These are phyloP conservation scores for Plasmodium malariae DNA, from an alignment of 169 alveolate genomes.

Conservation along the genomic window DNA sequence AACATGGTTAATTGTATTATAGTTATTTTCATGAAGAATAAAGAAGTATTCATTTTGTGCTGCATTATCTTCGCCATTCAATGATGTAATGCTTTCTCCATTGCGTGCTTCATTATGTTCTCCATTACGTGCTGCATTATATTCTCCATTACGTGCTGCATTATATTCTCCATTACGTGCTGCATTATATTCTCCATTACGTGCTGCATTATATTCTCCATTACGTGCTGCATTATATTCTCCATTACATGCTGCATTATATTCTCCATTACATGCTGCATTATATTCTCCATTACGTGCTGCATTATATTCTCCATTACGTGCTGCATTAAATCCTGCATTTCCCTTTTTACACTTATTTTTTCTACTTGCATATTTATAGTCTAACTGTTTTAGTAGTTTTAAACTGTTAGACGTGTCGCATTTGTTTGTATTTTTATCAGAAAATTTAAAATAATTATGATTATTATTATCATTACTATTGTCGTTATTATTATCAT, in stretches of 20 bases:
- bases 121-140: background rate
- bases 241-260: too few relatives aligned
- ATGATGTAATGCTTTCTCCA: too few relatives aligned
- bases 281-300: too few relatives aligned
- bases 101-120: too few relatives aligned
- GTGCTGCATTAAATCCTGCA: background rate
- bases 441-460: background rate
- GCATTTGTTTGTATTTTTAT: slow-evolving; percentile 9
- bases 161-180: slow-evolving; percentile 1
- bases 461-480: too few relatives aligned
- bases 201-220: background rate
- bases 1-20: background rate
- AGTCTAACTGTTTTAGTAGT: background rate
- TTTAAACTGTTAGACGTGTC: background rate
- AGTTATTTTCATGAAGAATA: slow-evolving; percentile 8
- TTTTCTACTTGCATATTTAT: background rate
- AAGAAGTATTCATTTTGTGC: slow-evolving; percentile 8
- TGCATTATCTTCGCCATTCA: background rate
- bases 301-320: too few relatives aligned
- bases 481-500: too few relatives aligned
- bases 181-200: background rate
- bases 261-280: too few relatives aligned
- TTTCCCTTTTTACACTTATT: background rate
- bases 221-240: background rate
- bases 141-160: background rate